Base-by-base conservation (phyloP, 1,139 yeast species). In the Suhomyces wounanorum region DNA sequence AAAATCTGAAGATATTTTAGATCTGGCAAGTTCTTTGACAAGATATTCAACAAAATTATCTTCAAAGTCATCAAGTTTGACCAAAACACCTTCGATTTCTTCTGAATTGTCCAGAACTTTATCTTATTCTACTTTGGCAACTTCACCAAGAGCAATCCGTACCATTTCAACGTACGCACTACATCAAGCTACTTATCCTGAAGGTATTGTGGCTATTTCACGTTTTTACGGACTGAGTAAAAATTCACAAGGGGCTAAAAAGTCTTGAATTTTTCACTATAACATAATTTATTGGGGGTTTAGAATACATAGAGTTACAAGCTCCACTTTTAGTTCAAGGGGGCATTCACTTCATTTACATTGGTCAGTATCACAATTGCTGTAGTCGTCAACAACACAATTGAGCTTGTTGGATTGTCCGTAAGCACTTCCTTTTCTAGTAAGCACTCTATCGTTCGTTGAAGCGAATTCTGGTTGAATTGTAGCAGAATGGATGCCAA, bases 401-500 rank as follows among this genome's bases (percentile, higher is more conserved):
- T 59, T 69, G 4, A 55, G 59, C 49, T 65, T 67, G 44, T 62
- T 63, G 21, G 76, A 64, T 35, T 69, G 71, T 3, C 77, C 78
- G 50, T 67, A 75, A 16, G 66, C 68, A 46, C 67, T 65, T 28
- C 60, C 57, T 37, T 55, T 55, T 42, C 52, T 48, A 37, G 37
- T 35, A 35, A 47, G 26, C 28, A 43, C 43, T 33, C 42, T 35
- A 8, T 36, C 45, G 10, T 40, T 31, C 2, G 40, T 43, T 38
- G 52, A 52, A 38, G 61, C 53, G 55, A 76, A 91, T 71, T 92
- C 97, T 0, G 97, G 98, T 69, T 94, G 99, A 46, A 94, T 92
- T 1, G 99, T 94, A 18, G 95, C 96, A 40, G 96, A 87, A 61
- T 91, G 96, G 54, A 94, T 86, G 36, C 97, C 97, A 64, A 84